phyloP scores from a whole-genome alignment of 2,329 filamentous ascomycete species.

The Aspergillus pseudonomiae region DNA sequence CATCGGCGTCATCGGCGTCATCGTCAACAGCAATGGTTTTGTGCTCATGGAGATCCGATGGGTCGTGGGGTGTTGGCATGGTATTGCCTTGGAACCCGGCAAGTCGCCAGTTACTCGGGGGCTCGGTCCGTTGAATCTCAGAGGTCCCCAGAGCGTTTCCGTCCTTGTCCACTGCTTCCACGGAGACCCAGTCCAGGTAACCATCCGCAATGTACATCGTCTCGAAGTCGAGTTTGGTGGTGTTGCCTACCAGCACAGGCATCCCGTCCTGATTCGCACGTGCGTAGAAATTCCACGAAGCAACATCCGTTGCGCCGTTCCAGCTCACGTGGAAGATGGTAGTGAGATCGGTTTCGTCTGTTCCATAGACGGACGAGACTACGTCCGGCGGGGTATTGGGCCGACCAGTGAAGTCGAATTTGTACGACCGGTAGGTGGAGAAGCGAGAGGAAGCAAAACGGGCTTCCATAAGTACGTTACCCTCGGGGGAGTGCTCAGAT shows the following conservation, averaged over 20 bases:
- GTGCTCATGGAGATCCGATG: constrained; percentile 25
- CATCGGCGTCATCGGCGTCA: constrained; percentile 3
- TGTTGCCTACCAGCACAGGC: constrained; percentile 29
- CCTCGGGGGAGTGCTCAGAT: constrained; percentile 39
- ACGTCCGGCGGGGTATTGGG: constrained; percentile 36
- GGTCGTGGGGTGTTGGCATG: constrained; percentile 32
- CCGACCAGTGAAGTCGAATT: constrained; percentile 40
- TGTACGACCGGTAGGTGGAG: constrained; percentile 46
- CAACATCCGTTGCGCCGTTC: constrained; percentile 56
- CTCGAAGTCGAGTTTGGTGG: constrained; percentile 40
- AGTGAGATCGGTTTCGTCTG: constrained; percentile 22
- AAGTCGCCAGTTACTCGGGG: constrained; percentile 33
- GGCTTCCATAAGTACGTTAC: constrained; percentile 40
- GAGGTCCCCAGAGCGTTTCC: constrained; percentile 34
- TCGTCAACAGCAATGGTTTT: constrained; percentile 14
- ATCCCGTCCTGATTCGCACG: constrained; percentile 24
- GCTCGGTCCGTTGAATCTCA: constrained; percentile 25
- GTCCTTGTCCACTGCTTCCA: constrained; percentile 31
- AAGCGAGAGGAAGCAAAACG: constrained; percentile 38
- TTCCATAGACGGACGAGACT: constrained; percentile 37
- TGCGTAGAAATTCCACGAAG: constrained; percentile 41
- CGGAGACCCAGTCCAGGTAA: constrained; percentile 35
- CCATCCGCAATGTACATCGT: constrained; percentile 36
- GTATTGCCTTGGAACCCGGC: constrained; percentile 31
- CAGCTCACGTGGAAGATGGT: constrained; percentile 43